phyloP scores from a whole-genome alignment of 768 basidiomycete genomes.

The Erythrobasidium yunnanense region DNA sequence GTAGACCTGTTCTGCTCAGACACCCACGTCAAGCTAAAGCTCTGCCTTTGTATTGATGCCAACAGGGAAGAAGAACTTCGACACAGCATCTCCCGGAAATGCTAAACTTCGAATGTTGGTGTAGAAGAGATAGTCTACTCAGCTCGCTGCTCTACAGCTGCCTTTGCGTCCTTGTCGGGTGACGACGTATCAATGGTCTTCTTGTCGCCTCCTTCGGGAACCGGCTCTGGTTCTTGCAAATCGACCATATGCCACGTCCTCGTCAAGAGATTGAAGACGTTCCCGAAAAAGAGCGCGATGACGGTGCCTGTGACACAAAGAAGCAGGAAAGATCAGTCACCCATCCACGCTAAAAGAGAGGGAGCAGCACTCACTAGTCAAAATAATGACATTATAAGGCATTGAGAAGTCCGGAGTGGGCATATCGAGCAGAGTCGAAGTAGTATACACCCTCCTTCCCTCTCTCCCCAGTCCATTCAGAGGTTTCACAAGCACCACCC shows the following conservation, averaged over 20 bases:
- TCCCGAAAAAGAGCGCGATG: constrained; percentile 85
- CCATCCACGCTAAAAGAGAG: not conserved
- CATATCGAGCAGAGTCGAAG: constrained; percentile 73
- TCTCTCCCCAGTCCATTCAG: constrained; percentile 33
- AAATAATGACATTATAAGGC: constrained; percentile 99
- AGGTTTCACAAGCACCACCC: constrained; percentile 51
- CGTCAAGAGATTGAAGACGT: constrained; percentile 74
- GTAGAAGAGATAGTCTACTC: not conserved
- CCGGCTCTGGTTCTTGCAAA: constrained; percentile 20
- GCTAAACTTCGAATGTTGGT: constrained; percentile 35
- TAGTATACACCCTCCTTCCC: constrained; percentile 56
- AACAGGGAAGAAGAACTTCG: constrained; percentile 65
- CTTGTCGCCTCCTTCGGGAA: not conserved
- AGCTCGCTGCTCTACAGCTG: not conserved
- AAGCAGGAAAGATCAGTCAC: no score
- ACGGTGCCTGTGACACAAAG: no score
- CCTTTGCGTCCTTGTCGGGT: not conserved
- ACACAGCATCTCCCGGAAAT: constrained; percentile 49
- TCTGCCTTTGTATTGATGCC: constrained; percentile 9
- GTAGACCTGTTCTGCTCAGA: constrained; percentile 37
- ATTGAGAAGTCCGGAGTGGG: constrained; percentile 98
- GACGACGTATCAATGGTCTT: not conserved
- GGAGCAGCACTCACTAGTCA: constrained; percentile 47
- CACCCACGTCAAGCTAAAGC: not conserved
- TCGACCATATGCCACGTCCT: constrained; percentile 55